Percentiles rank a stretch among this genome's conserved stretches.
Conservation (phyloP, 2,329 filamentous ascomycete species). For the Paramyrothecium sp. region DNA sequence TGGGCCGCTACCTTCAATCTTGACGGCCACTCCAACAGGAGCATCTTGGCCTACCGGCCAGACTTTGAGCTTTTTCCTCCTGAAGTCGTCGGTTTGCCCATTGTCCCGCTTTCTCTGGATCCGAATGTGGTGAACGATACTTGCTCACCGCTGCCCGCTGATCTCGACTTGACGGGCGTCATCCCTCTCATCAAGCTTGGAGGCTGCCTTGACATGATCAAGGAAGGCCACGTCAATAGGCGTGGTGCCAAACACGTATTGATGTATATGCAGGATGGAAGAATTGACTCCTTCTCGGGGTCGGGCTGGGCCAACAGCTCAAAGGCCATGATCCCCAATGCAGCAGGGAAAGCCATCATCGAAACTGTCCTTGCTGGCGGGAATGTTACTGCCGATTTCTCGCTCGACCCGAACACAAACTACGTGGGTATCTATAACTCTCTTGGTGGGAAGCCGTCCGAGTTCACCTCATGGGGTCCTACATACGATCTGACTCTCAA, state of each 20-base stretch:
- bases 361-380: constrained; percentile 20
- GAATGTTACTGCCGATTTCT: constrained; percentile 27
- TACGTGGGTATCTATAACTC: constrained; percentile 18
- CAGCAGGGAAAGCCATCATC: constrained; percentile 21
- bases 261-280: constrained; percentile 25
- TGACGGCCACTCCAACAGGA: constrained; percentile 17
- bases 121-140: background rate
- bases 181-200: constrained; percentile 1
- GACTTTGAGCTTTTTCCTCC: background rate
- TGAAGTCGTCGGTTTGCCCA: background rate
- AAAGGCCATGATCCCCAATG: constrained; percentile 12
- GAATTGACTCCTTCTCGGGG: constrained; percentile 7
- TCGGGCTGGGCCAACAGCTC: constrained; percentile 10
- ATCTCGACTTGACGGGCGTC: background rate
- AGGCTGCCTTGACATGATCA: constrained; percentile 22
- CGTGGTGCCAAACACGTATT: constrained; percentile 25
- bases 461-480: constrained; percentile 42
- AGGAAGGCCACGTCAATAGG: constrained; percentile 22
- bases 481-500: constrained; percentile 41
- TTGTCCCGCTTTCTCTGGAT: background rate
- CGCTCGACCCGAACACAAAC: constrained; percentile 14
- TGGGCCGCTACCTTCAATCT: constrained; percentile 27
- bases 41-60: constrained; percentile 2
- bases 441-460: constrained; percentile 32
- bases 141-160: background rate